phyloP scores from a whole-genome alignment of 129 eudicot genomes.

The Silybum marianum region DNA sequence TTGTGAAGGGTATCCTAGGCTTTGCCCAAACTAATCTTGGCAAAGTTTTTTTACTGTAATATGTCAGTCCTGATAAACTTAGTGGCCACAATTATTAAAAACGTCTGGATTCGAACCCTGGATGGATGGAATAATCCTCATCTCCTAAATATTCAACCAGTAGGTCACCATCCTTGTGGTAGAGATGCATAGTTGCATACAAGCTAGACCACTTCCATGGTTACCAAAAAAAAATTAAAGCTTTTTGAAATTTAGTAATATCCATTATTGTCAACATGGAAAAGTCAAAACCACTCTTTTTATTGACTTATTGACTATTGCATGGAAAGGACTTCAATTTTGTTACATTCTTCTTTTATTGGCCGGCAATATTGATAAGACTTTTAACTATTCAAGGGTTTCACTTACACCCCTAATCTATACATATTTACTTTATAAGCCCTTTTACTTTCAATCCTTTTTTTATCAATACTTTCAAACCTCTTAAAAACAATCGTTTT shows the following conservation, averaged over 20 bases:
- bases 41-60: too few relatives aligned
- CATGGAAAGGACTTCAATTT: conserved; percentile 12
- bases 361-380: conserved; percentile 22
- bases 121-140: too few relatives aligned
- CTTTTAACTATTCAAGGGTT: background rate
- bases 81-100: too few relatives aligned
- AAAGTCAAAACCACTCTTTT: conserved; percentile 12
- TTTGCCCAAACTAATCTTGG: too few relatives aligned
- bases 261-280: background rate
- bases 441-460: background rate
- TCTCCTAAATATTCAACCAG: too few relatives aligned
- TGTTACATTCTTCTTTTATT: background rate
- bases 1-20: too few relatives aligned
- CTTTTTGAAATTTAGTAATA: background rate
- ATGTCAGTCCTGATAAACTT: too few relatives aligned
- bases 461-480: background rate
- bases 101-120: too few relatives aligned
- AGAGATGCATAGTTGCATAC: too few relatives aligned
- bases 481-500: background rate
- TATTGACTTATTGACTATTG: conserved; percentile 23
- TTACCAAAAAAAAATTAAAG: background rate
- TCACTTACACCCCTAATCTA: conserved; percentile 5
- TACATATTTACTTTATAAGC: background rate
- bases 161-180: too few relatives aligned
- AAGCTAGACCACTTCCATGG: too few relatives aligned